These are phyloP conservation scores for Furcasterigmium furcatum DNA, from an alignment of 2,329 filamentous ascomycete species.

Conservation along the genomic window DNA sequence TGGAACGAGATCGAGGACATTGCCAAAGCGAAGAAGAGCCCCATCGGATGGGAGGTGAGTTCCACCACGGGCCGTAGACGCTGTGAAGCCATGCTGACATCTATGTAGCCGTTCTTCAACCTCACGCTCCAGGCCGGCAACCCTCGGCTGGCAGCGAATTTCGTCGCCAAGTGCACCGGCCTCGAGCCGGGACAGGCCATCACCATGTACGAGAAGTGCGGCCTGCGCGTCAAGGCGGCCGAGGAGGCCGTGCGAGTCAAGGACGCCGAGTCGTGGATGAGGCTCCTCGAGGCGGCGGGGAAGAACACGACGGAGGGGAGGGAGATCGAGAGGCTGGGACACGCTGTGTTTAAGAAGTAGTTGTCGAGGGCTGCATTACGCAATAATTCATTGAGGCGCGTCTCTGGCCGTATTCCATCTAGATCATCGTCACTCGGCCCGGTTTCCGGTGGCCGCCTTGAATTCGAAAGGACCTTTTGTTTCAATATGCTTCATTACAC, in stretches of 20 bases:
- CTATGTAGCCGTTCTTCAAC: constrained; percentile 85
- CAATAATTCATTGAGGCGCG: not conserved
- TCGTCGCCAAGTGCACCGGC: constrained; percentile 82
- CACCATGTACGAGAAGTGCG: constrained; percentile 96
- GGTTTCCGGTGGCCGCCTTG: no score
- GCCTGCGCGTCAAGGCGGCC: constrained; percentile 81
- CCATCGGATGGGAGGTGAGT: constrained; percentile 93
- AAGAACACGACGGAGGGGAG: constrained; percentile 61
- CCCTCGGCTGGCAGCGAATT: constrained; percentile 75
- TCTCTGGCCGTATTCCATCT: no score
- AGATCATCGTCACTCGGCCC: no score
- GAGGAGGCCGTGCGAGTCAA: constrained; percentile 86
- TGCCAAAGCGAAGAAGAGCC: constrained; percentile 73
- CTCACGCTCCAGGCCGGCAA: constrained; percentile 87
- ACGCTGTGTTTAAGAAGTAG: constrained; percentile 50
- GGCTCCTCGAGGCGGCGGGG: constrained; percentile 70
- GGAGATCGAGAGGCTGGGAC: constrained; percentile 79
- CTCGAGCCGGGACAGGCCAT: constrained; percentile 68
- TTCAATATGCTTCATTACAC: not conserved
- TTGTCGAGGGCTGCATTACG: no score
- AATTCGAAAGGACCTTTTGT: no score
- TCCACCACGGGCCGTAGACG: constrained; percentile 4
- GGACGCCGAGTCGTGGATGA: constrained; percentile 71
- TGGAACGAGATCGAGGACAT: constrained; percentile 92
- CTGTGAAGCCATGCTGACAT: not conserved